phyloP scores from a whole-genome alignment of 331 rosid genomes.

The Telfairia occidentalis region DNA sequence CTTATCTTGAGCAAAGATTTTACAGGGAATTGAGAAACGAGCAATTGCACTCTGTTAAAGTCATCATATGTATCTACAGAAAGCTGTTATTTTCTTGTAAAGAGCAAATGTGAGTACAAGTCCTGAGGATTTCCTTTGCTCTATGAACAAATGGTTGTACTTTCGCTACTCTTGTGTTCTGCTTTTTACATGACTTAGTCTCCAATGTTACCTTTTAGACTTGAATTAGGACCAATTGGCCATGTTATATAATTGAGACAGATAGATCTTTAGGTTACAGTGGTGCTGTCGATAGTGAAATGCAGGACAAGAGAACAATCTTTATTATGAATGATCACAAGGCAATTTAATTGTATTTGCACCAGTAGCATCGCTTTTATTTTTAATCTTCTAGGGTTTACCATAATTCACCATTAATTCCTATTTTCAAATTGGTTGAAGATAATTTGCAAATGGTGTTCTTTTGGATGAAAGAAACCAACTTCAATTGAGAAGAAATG shows the following conservation, averaged over 20 bases:
- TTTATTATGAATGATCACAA: neutral
- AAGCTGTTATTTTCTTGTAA: conserved; percentile 60
- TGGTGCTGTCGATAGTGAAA: too few relatives aligned
- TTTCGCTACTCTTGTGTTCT: neutral
- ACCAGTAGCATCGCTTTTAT: neutral
- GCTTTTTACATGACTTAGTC: neutral
- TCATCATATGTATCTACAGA: conserved; percentile 66
- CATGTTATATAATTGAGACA: too few relatives aligned
- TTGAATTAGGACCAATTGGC: neutral
- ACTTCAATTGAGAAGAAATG: too few relatives aligned
- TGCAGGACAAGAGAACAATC: neutral
- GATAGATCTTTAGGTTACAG: too few relatives aligned
- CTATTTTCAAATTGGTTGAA: neutral
- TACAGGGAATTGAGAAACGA: conserved; percentile 68
- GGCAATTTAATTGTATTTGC: neutral
- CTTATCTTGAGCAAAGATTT: conserved; percentile 63
- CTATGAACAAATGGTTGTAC: neutral
- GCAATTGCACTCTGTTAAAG: conserved; percentile 60
- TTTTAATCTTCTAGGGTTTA: neutral
- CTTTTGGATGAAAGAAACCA: too few relatives aligned
- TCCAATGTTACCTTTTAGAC: neutral
- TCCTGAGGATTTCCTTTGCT: neutral
- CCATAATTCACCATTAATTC: neutral
- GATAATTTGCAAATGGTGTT: too few relatives aligned
- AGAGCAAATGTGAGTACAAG: conserved; percentile 65